Evolutionary conservation across 1,139 yeast genomes (phyloP), one percentile per base, ranked within the genome.

Genomic region (Kodamaea anthophila): DNA sequence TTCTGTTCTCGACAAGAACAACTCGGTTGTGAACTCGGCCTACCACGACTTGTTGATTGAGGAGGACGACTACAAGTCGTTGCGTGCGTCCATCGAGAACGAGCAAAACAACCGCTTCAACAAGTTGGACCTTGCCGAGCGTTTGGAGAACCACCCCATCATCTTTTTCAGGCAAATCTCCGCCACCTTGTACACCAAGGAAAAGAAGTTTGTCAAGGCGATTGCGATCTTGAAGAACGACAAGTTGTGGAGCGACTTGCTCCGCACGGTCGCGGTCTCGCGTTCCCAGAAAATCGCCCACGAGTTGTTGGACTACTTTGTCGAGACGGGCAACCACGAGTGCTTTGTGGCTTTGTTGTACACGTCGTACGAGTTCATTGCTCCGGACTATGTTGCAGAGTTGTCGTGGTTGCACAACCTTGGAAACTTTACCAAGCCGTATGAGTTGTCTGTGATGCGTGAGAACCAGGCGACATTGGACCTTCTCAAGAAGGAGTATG

Each of bases 291-390:
- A 84, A 53, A 80, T 91, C 52, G 88, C 94, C 16, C 94, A 86
- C 55, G 98, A 88, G 38, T 67, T 86, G 42, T 66, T 91, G 53
- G 75, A 82, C 38, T 93, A 91, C 65, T 91, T 91, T 58, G 97
- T 93, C 38, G 97, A 88, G 51, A 87, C 94, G 28, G 98, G 96
- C 48, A 91, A 91, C 65, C 87, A 82, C 58, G 98, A 91, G 65
- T 86, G 96, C 50, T 85, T 86, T 53, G 85, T 87, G 47, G 97
- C 96, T 8, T 74, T 88, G 39, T 70, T 93, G 48, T 93, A 82
- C 61, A 68, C 88, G 5, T 84, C 94, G 49, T 93, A 91, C 57
- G 86, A 83, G 35, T 67, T 78, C 48, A 69, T 91, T 43, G 75
- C 77, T 34, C 77, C 76, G 43, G 98, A 91, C 51, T 80, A 81